Percentiles rank a stretch among this genome's conserved stretches.
Conservation (phyloP, 140 eudicot species). For the Cichorium intybus region DNA sequence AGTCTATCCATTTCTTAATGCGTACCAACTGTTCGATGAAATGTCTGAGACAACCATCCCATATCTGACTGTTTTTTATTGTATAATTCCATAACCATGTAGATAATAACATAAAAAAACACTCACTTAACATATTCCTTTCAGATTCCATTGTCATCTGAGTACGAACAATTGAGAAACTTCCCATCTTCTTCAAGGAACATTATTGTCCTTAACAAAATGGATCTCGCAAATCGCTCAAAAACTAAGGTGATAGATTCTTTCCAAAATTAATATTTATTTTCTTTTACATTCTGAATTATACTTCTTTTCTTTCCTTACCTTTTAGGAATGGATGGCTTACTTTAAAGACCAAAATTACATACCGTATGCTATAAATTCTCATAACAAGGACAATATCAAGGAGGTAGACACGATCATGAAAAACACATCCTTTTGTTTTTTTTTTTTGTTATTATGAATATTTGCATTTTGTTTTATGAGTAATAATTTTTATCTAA, state of each 20-base stretch:
- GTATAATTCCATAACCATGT: not conserved
- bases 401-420: conserved; percentile 61
- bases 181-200: conserved; percentile 48
- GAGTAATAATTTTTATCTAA: too few species aligned
- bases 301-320: too few species aligned
- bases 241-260: conserved; percentile 55
- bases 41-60: conserved; percentile 35
- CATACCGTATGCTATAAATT: conserved; percentile 53
- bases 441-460: not conserved
- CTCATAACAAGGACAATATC: conserved; percentile 72
- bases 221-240: conserved; percentile 67
- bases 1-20: not conserved
- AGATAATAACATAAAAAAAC: not conserved
- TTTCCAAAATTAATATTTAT: not conserved
- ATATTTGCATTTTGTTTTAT: not conserved
- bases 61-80: too few species aligned
- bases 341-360: conserved; percentile 46
- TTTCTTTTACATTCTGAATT: not conserved
- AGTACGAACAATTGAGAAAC: conserved; percentile 29
- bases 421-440: not conserved
- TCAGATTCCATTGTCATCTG: conserved; percentile 77
- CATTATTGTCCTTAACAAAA: conserved; percentile 67
- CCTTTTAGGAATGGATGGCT: conserved; percentile 59
- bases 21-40: conserved; percentile 42
- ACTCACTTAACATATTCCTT: conserved; percentile 14